Percentiles rank a stretch among this genome's conserved stretches.
phyloP scores from a whole-genome alignment of 345 rosid genomes.

The Syzygium oleosum region DNA sequence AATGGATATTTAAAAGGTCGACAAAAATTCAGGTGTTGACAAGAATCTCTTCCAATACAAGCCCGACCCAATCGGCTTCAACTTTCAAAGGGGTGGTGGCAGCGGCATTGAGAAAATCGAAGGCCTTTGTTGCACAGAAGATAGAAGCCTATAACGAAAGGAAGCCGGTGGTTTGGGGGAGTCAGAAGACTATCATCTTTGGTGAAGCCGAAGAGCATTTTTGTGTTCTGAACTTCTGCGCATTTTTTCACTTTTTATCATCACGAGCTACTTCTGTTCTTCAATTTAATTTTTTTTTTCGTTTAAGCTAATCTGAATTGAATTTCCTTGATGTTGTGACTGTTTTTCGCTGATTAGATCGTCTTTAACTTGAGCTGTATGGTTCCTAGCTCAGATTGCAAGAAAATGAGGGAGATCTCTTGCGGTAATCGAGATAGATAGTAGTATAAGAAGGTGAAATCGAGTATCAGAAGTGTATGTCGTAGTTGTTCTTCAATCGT shows the following conservation, averaged over 20 bases:
- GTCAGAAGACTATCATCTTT: too few relatives aligned
- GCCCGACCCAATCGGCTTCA: too few relatives aligned
- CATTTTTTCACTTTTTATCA: fast-evolving
- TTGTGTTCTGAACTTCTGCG: too few relatives aligned
- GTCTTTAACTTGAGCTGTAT: neutral
- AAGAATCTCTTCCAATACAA: too few relatives aligned
- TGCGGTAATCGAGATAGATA: neutral
- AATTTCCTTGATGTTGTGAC: neutral
- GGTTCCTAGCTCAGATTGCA: neutral
- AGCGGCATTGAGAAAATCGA: too few relatives aligned
- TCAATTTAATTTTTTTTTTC: neutral
- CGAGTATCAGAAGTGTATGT: neutral
- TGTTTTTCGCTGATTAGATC: neutral
- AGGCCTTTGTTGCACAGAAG: too few relatives aligned
- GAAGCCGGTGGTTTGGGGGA: too few relatives aligned
- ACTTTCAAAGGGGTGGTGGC: too few relatives aligned
- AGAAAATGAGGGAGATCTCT: neutral
- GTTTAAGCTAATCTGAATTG: neutral
- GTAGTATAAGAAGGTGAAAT: neutral
- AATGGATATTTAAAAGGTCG: too few relatives aligned
- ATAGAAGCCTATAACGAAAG: too few relatives aligned
- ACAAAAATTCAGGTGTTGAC: too few relatives aligned
- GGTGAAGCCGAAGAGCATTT: too few relatives aligned
- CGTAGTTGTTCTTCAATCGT: neutral
- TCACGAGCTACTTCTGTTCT: fast-evolving